Conservation (phyloP, 306 rosid genomes). For the Dryas octopetala region DNA sequence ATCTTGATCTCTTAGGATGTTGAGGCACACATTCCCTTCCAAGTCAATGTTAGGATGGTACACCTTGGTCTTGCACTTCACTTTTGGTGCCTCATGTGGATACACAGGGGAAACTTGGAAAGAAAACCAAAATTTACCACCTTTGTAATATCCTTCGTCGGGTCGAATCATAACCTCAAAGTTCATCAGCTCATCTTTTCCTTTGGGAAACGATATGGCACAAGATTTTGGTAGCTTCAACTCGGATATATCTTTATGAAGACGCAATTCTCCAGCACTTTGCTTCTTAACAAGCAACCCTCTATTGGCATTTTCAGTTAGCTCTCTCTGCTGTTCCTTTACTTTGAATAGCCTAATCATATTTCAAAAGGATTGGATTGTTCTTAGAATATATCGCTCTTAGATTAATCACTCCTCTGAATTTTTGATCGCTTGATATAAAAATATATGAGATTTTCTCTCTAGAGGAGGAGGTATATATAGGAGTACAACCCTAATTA, state of each 20-base stretch:
- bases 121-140: slow-evolving; percentile 75
- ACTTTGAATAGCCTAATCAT: slow-evolving; percentile 90
- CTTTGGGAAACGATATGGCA: slow-evolving; percentile 72
- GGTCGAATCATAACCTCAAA: slow-evolving; percentile 91
- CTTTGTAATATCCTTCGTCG: slow-evolving; percentile 89
- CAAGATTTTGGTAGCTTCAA: slow-evolving; percentile 89
- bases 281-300: slow-evolving; percentile 75
- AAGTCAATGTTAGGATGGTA: slow-evolving; percentile 96
- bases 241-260: slow-evolving; percentile 93
- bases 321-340: slow-evolving; percentile 90
- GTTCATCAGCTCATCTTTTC: slow-evolving; percentile 95
- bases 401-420: too few species aligned
- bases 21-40: slow-evolving; percentile 96
- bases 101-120: slow-evolving; percentile 76
- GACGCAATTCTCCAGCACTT: slow-evolving; percentile 93
- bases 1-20: slow-evolving; percentile 81
- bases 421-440: too few species aligned
- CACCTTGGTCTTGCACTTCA: slow-evolving; percentile 96
- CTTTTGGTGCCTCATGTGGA: slow-evolving; percentile 95
- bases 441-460: too few species aligned
- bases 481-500: too few species aligned
- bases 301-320: slow-evolving; percentile 58
- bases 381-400: too few species aligned
- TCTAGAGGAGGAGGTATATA: too few species aligned
- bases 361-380: slow-evolving; percentile 17